Base-by-base conservation (phyloP, 805 yeast genomes). In the Ogataea ganodermae region DNA sequence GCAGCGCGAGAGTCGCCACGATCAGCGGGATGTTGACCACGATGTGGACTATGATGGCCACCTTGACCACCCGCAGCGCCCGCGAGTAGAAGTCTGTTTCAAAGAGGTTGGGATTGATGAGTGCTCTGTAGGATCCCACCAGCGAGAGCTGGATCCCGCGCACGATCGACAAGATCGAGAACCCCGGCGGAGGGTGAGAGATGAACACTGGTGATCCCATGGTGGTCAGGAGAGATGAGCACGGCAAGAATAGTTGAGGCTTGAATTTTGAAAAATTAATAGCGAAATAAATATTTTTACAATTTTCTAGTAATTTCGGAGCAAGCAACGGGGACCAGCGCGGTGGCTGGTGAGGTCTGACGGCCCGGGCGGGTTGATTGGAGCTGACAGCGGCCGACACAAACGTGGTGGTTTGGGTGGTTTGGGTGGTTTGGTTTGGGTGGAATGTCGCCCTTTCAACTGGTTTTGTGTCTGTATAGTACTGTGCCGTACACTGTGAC, bases 171-270 rank as follows among this genome's bases (percentile, higher is more conserved):
- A 70, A 45, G 0, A 70, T 27, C 3, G 82, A 71, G 56, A 80
- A 77, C 13, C 83, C 79, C 4, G 79, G 74, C 6, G 83, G 77
- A 1, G 86, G 84, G 41, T 75, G 70, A 2, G 83, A 74, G 10
- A 80, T 67, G 57, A 80, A 80, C 13, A 78, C 71, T 6, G 86
- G 86, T 3, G 86, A 81, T 1, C 81, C 78, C 85, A 81, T 80
- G 16, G 13, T 14, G n/a, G 42, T 14, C n/a, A 3, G 17, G 24
- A 4, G 26, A 6, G 13, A 4, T 8, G 35, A 16, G 35, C 12
- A 21, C n/a, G n/a, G n/a, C n/a, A n/a, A n/a, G n/a, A n/a, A n/a
- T n/a, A n/a, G n/a, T n/a, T n/a, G n/a, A n/a, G n/a, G n/a, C n/a
- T n/a, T n/a, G n/a, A n/a, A n/a, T 27, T 27, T 27, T 10, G 14